These are phyloP conservation scores for Cladosporium sp. DNA, from an alignment of 2,329 filamentous ascomycete species.

Conservation along the genomic window DNA sequence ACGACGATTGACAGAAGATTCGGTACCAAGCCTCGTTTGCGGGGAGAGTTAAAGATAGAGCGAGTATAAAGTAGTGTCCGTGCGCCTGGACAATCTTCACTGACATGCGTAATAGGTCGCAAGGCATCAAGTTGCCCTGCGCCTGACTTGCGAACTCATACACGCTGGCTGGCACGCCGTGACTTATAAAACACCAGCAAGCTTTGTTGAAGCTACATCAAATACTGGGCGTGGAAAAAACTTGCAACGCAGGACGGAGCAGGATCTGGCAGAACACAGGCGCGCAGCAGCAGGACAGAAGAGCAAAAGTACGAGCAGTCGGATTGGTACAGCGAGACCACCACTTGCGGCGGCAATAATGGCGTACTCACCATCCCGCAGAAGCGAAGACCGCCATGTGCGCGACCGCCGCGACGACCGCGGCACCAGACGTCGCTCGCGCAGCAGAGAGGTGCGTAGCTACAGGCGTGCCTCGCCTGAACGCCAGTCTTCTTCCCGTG, in stretches of 20 bases:
- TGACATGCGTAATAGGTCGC: not conserved
- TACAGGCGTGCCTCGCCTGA: not conserved
- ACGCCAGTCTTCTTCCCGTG: not conserved
- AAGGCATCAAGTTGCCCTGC: not conserved
- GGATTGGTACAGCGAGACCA: slow-evolving; percentile 12
- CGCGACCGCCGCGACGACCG: slow-evolving; percentile 15
- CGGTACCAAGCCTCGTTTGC: too few species aligned
- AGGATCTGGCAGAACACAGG: not conserved
- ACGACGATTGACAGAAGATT: too few species aligned
- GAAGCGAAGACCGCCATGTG: slow-evolving; percentile 18
- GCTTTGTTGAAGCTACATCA: too few species aligned
- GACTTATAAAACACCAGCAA: too few species aligned
- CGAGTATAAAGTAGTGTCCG: too few species aligned
- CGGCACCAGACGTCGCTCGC: slow-evolving; percentile 10
- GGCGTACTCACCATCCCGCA: slow-evolving; percentile 25
- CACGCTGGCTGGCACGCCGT: too few species aligned
- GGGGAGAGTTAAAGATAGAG: not conserved
- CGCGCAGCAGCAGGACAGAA: not conserved
- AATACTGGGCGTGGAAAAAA: too few species aligned
- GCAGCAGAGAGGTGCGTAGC: slow-evolving; percentile 14
- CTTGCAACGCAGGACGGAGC: not conserved
- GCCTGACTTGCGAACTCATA: not conserved
- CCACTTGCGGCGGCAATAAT: slow-evolving; percentile 14
- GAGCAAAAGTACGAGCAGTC: slow-evolving; percentile 1
- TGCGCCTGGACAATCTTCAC: not conserved